A percentile compares a stretch with the other conserved stretches of the same genome.
Evolutionary conservation across 2,329 filamentous ascomycete species (phyloP).

Genomic region (Gnomoniopsis sp.): DNA sequence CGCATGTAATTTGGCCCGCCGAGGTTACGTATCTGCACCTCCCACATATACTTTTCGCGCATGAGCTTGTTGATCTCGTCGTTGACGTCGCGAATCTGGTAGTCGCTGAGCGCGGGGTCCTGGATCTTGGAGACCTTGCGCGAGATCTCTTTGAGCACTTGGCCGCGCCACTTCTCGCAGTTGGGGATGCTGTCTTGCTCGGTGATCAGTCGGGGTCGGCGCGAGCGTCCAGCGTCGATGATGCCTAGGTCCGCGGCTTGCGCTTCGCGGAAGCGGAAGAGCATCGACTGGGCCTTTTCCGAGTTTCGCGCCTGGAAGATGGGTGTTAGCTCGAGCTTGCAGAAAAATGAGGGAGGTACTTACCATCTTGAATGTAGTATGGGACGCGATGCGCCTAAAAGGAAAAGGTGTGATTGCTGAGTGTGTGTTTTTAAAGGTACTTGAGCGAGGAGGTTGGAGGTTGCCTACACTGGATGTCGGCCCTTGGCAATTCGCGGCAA

Average conservation of each 20-base stretch:
- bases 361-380: slow-evolving; percentile 17
- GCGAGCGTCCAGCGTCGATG: slow-evolving; percentile 85
- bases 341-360: not conserved
- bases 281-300: slow-evolving; percentile 99
- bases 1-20: slow-evolving; percentile 98
- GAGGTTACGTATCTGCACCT: slow-evolving; percentile 89
- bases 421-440: too few species aligned
- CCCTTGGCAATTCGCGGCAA: too few species aligned
- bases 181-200: slow-evolving; percentile 77
- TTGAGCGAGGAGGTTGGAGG: too few species aligned
- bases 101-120: slow-evolving; percentile 86
- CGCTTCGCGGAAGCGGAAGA: slow-evolving; percentile 97
- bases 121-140: slow-evolving; percentile 97
- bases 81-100: slow-evolving; percentile 94
- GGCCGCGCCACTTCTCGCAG: slow-evolving; percentile 97
- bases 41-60: slow-evolving; percentile 99
- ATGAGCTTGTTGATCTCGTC: slow-evolving; percentile 99
- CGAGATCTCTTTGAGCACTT: slow-evolving; percentile 94
- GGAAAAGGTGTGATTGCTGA: too few species aligned
- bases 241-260: slow-evolving; percentile 96
- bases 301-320: slow-evolving; percentile 80
- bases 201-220: slow-evolving; percentile 87
- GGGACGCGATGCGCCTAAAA: not conserved
- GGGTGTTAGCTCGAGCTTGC: not conserved
- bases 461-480: too few species aligned